Conservation (phyloP, 352 stramenopile species). For the Pythium brachiatum region DNA sequence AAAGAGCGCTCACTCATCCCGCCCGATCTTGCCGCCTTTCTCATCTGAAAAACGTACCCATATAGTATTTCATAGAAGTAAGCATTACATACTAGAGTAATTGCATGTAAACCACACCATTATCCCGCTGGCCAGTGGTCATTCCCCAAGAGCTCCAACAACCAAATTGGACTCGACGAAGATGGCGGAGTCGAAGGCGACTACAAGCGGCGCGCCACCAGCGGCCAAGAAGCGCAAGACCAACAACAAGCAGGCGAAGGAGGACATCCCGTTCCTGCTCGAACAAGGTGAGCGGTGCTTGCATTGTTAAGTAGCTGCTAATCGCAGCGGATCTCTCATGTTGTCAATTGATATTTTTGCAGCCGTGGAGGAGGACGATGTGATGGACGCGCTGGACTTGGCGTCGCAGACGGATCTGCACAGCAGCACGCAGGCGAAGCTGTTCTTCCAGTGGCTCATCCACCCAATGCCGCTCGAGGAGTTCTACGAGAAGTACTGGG, state of each 20-base stretch:
- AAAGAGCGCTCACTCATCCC: too few relatives aligned
- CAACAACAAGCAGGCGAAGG: constrained; percentile 26
- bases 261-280: constrained; percentile 42
- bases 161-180: background rate
- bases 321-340: too few relatives aligned
- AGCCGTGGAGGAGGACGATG: constrained; percentile 43
- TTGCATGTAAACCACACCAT: constrained; percentile 8
- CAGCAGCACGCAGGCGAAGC: constrained; percentile 61
- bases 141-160: too few relatives aligned
- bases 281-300: constrained; percentile 31
- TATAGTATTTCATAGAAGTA: constrained; percentile 4
- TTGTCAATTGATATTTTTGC: too few relatives aligned
- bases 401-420: constrained; percentile 56
- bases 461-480: constrained; percentile 77
- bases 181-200: background rate
- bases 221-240: constrained; percentile 58
- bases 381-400: constrained; percentile 57
- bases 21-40: too few relatives aligned
- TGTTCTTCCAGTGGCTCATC: constrained; percentile 87
- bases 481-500: constrained; percentile 94
- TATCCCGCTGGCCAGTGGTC: too few relatives aligned
- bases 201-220: too few relatives aligned
- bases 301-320: too few relatives aligned
- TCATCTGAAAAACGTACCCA: constrained; percentile 13
- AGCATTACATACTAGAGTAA: background rate